Conservation (phyloP, 306 rosid species). For the Castanea sativa region DNA sequence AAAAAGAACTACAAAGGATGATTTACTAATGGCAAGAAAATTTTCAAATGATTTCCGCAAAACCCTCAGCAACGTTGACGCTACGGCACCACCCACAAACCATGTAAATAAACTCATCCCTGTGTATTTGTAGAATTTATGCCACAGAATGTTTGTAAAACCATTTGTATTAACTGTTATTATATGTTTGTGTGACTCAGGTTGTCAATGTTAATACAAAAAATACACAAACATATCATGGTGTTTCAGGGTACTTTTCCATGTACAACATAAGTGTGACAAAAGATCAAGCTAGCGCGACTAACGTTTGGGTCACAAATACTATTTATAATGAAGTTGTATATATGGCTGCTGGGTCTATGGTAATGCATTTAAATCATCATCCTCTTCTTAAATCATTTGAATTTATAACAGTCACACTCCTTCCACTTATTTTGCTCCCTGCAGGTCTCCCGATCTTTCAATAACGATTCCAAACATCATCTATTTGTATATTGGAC, state of each 20-base stretch:
- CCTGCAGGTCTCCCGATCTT: background rate
- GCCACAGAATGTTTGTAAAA: no score
- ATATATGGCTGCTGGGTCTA: slow-evolving; percentile 7
- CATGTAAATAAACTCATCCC: background rate
- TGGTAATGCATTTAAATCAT: slow-evolving; percentile 2
- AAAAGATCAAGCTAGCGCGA: background rate
- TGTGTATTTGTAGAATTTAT: no score
- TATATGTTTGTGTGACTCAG: no score
- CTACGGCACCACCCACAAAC: no score
- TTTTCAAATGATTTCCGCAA: background rate
- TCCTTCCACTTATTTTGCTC: background rate
- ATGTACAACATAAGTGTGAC: background rate
- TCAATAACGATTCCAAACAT: background rate
- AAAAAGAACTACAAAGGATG: slow-evolving; percentile 2
- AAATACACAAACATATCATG: no score
- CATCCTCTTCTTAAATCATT: background rate
- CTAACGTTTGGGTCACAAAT: slow-evolving; percentile 1
- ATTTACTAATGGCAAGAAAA: background rate
- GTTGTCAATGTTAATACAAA: no score
- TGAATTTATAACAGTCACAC: no score
- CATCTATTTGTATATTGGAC: slow-evolving; percentile 23
- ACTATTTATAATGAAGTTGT: background rate
- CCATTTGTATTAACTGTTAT: no score
- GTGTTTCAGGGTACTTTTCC: background rate
- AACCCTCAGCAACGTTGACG: background rate